Evolutionary conservation across 1,284 basidiomycete genomes (phyloP), one percentile per base, ranked within the genome.

Genomic region (Sporisorium scitamineum): DNA sequence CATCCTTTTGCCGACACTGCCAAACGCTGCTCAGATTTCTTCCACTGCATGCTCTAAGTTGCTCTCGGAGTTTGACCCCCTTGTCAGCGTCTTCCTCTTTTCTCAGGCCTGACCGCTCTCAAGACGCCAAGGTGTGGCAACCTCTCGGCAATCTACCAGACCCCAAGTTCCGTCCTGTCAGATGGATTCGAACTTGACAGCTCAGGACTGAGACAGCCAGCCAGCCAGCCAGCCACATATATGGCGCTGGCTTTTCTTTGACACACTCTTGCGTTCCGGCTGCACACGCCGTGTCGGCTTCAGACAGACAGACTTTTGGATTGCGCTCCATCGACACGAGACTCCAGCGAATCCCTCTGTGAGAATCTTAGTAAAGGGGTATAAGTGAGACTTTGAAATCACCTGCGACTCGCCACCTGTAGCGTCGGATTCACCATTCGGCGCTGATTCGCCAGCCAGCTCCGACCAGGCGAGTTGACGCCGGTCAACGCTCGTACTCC

Each of bases 391-490:
- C 26, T 27, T 42, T 29, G 7, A 13, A 10, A 27, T 48, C 42
- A 69, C 47, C 61, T 57, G 11, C 70, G 58, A 50, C 54, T 64
- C 6, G 70, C 70, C 26, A 69, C 53, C 41, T 73, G 64, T 16
- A 73, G 47, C 27, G 61, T 73, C 31, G 70, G 70, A 18, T 73
- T 73, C 39, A 73, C 70, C 39, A 54, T 44, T 4, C 57, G 34
- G 24, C 70, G 34, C 31, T 73, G 70, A 18, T 67, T 60, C 2
- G 39, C 65, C 10, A 73, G 65, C 70, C 70, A 73, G 47, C 70
- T 73, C 6, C 63, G 39, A 11, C 69, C 69, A 6, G 69, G 62
- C n/a, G 63, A 63, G 13, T 62, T 66, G 11, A 66, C 34, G 14
- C 69, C 63, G n/a, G 59, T 55, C 50, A 71, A 59, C 52, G 69